Conservation (phyloP, 1,284 basidiomycete species). For the Rhodotorula sp. region DNA sequence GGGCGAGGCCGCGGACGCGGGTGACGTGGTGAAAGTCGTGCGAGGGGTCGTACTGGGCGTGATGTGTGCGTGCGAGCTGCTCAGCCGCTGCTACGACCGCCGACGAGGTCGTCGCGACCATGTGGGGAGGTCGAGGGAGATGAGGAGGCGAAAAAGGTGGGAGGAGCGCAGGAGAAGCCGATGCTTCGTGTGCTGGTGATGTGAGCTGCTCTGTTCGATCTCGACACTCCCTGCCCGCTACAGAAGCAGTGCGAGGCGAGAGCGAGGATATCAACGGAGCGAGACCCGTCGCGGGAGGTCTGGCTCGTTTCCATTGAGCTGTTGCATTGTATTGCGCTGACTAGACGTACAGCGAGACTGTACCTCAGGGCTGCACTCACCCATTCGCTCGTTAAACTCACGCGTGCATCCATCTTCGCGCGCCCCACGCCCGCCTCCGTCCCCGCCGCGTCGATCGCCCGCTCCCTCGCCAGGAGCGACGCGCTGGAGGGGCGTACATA, state of each 20-base stretch:
- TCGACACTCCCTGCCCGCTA: too few species aligned
- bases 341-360: too few species aligned
- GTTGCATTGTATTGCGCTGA: too few species aligned
- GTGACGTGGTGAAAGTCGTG: constrained; percentile 79
- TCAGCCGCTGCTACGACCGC: constrained; percentile 16
- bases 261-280: too few species aligned
- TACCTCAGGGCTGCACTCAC: too few species aligned
- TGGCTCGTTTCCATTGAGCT: too few species aligned
- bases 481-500: not conserved
- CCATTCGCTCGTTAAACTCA: too few species aligned
- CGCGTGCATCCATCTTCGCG: too few species aligned
- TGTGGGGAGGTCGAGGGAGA: not conserved
- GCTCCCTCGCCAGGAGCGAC: not conserved
- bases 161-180: not conserved
- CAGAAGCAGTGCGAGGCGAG: too few species aligned
- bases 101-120: not conserved
- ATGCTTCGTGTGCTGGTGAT: too few species aligned
- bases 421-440: not conserved
- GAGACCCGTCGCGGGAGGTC: too few species aligned
- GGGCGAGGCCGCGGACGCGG: constrained; percentile 15
- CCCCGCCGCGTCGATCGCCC: not conserved
- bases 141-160: not conserved
- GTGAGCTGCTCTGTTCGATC: too few species aligned
- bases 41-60: constrained; percentile 70
- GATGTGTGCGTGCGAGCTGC: constrained; percentile 23